Base-by-base conservation (phyloP, 1,284 basidiomycete genomes). In the Clitocybe nebularis region DNA sequence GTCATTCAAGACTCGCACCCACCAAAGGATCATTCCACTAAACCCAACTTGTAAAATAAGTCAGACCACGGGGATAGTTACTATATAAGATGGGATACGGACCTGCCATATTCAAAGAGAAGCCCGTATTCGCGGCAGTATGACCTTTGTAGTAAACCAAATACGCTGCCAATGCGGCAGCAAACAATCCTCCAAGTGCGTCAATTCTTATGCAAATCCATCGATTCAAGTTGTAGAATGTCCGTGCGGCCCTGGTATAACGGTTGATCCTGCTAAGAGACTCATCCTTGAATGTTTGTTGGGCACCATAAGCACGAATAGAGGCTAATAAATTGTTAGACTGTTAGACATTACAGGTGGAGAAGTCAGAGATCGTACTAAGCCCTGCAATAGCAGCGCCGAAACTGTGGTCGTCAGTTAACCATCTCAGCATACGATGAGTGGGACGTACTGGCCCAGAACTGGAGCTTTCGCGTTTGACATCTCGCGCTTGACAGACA, bases 401-500 rank as follows among this genome's bases (percentile, higher is more conserved):
- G 52, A 90, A 84, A 41, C 58, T 67, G 13, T 24, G 9, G 7
- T 48, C 6, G 40, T 38, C 23, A 23, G 6, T 17, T 11, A 21
- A 14, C 13, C 5, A 13, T 33, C 8, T 25, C 6, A 34, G 19
- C 30, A 43, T 23, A 43, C 17, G 6, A 22, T 28, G 14, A 8
- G 44, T 13, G 33, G 8, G 16, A 58, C 66, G 39, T 51, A 68
- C 67, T 84, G 81, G 34, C 77, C 79, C 44, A 85, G 69, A 5
- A 89, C 74, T 0, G 84, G 84, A 3, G 79, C 70, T 47, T 72
- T 75, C 5, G 80, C 75, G 59, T 84, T 85, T 28, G 75, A 79
- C 80, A 81, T 81, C 56, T 85, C 79, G n/a, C 81, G 72, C 55
- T 89, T 90, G 35, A 89, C 82, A 9, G 81, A 77, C 19, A 89